Base-by-base conservation (phyloP, 345 rosid species). In the Litchi chinensis region DNA sequence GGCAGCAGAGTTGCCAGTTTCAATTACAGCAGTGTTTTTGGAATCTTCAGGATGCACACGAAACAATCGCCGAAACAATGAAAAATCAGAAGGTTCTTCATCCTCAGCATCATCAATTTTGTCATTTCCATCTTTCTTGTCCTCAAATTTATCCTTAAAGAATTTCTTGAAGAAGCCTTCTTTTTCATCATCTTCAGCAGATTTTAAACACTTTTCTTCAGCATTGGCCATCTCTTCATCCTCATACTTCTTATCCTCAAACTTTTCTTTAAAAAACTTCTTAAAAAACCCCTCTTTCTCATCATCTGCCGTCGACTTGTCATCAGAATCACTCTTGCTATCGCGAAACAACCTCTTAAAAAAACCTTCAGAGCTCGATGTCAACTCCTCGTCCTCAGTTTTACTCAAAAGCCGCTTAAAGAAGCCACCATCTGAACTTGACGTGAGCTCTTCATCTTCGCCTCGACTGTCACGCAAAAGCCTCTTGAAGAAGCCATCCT, bases 401-500 rank as follows among this genome's bases (percentile, higher is more conserved):
- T 46, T 46, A 46, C 52, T 46, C 52, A 46, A 46, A 46, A 46
- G 52, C 12, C 52, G 52, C 8, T 46, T 46, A 46, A 46, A 46
- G 52, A 46, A 46, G 52, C 52, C 52, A 5, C 52, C 52, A 46
- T 46, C 52, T 6, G 52, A 46, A 46, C 52, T 46, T 46, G 52
- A 46, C 52, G 5, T 46, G 7, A 46, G 52, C 12, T 46, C 99
- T 82, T 92, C 98, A 75, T 89, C 92, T 73, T 93, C 99, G 74
- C 89, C 86, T 85, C 77, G 91, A 82, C 77, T 90, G 72, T 96
- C 97, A 83, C 94, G 90, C 88, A 94, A 79, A 41, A 97, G 88
- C 93, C 95, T 93, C 93, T 86, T 94, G 77, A 97, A 94, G 86
- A 97, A 97, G 8, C 98, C 99, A 71, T 97, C 98, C 87, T 89